Percentiles rank a stretch among this genome's conserved stretches.
Evolutionary conservation across 805 yeast species (phyloP).

Genomic region (Wickerhamomyces hampshirensis): DNA sequence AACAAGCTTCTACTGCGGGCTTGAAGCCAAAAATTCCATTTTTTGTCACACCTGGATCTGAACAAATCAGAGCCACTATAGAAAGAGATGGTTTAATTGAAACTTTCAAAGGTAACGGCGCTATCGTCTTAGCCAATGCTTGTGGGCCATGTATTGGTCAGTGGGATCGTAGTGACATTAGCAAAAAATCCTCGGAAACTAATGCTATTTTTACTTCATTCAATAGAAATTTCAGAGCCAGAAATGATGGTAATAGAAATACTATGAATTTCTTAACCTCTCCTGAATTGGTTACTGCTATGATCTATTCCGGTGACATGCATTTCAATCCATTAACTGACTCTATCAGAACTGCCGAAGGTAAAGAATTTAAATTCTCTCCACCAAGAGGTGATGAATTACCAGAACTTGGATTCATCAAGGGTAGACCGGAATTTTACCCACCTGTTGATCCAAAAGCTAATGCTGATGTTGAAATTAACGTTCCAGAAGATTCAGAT

Average conservation of each 20-base stretch:
- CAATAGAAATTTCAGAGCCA: constrained; percentile 95
- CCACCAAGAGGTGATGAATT: constrained; percentile 84
- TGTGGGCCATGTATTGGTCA: constrained; percentile 99
- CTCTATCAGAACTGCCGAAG: constrained; percentile 64
- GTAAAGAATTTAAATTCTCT: constrained; percentile 68
- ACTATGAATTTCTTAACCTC: constrained; percentile 98
- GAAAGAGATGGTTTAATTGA: constrained; percentile 90
- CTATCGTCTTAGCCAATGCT: constrained; percentile 90
- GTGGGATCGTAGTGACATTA: constrained; percentile 90
- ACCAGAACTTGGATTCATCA: constrained; percentile 71
- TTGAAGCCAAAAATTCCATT: constrained; percentile 86
- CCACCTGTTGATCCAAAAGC: constrained; percentile 69
- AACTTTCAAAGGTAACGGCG: constrained; percentile 82
- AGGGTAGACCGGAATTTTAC: constrained; percentile 71
- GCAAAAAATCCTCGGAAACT: constrained; percentile 55
- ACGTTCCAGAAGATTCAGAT: constrained; percentile 83
- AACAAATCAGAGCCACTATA: constrained; percentile 94
- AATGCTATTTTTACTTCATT: constrained; percentile 95
- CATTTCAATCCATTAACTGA: constrained; percentile 90
- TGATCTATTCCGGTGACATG: constrained; percentile 92
- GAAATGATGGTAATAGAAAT: constrained; percentile 97
- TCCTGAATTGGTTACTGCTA: constrained; percentile 95
- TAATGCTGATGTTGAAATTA: constrained; percentile 50
- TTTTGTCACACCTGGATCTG: constrained; percentile 97
- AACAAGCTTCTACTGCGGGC: constrained; percentile 83